phyloP scores from a whole-genome alignment of 2,329 filamentous ascomycete species.

The Zymoseptoria brevis region DNA sequence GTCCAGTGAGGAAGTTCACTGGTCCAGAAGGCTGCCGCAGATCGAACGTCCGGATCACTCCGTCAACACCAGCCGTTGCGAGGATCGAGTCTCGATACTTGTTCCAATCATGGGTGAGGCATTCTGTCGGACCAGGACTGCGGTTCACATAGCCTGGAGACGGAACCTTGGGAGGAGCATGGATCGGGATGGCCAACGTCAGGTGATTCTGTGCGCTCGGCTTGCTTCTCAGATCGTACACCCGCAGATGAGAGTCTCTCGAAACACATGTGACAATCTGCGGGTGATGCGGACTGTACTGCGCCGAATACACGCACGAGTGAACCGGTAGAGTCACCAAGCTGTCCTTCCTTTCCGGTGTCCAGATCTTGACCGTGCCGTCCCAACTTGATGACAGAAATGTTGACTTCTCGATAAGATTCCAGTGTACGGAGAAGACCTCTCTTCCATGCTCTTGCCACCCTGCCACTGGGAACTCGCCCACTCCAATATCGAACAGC shows the following conservation, averaged over 20 bases:
- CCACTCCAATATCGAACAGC: conserved; percentile 76
- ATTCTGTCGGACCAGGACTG: conserved; percentile 60
- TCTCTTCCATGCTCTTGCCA: conserved; percentile 93
- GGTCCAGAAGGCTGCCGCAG: conserved; percentile 73
- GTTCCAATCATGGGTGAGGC: conserved; percentile 97
- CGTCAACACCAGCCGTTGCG: conserved; percentile 83
- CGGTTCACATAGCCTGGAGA: conserved; percentile 36
- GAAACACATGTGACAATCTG: conserved; percentile 79
- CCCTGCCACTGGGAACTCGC: conserved; percentile 79
- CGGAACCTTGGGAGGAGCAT: conserved; percentile 53
- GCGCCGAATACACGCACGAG: conserved; percentile 87
- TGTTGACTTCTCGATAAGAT: conserved; percentile 78
- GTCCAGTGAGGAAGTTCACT: conserved; percentile 65
- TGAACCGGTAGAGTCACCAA: conserved; percentile 83
- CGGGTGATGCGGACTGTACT: conserved; percentile 82
- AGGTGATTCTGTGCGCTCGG: conserved; percentile 82
- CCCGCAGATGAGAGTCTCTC: conserved; percentile 77
- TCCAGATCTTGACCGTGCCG: conserved; percentile 93
- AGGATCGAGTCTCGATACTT: conserved; percentile 84
- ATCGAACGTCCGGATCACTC: conserved; percentile 81
- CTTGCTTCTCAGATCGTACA: conserved; percentile 88
- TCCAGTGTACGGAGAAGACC: conserved; percentile 89
- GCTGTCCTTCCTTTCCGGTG: conserved; percentile 57
- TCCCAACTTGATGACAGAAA: conserved; percentile 95
- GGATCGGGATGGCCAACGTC: conserved; percentile 72